These are phyloP conservation scores for Fusarium goolgardi DNA, from an alignment of 2,329 filamentous ascomycete species.

Conservation along the genomic window DNA sequence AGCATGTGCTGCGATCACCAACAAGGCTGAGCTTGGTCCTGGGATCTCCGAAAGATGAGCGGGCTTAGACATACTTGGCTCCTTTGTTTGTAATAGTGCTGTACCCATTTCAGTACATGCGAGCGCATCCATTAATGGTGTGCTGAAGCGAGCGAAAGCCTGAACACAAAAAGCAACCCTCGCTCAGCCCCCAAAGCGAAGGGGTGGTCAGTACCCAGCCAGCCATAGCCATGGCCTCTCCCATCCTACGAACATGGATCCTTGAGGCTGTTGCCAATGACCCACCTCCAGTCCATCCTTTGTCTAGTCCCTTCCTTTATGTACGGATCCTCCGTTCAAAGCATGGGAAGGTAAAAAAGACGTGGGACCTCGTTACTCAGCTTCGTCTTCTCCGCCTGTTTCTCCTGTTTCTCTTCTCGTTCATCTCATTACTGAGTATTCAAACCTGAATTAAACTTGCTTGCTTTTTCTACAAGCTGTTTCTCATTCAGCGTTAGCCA, in stretches of 20 bases:
- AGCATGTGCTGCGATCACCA: not conserved
- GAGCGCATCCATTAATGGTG: conserved; percentile 20
- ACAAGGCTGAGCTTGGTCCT: conserved; percentile 11
- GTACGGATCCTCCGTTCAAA: conserved; percentile 18
- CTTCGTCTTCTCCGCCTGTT: conserved; percentile 19
- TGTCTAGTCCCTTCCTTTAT: conserved; percentile 19
- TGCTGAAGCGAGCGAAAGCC: conserved; percentile 11
- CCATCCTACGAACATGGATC: conserved; percentile 9
- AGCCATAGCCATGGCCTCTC: not conserved
- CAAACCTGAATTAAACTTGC: conserved; percentile 6
- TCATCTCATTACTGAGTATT: conserved; percentile 8
- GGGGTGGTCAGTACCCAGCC: not conserved
- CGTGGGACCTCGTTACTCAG: conserved; percentile 40
- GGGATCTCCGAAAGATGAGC: conserved; percentile 13
- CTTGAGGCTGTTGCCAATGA: conserved; percentile 30
- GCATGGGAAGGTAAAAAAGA: conserved; percentile 24
- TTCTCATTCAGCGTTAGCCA: conserved; percentile 11
- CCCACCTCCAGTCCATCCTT: conserved; percentile 31
- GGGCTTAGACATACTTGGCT: conserved; percentile 10
- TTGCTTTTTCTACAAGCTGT: conserved; percentile 25
- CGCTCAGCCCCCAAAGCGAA: conserved; percentile 37
- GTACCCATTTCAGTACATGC: conserved; percentile 12
- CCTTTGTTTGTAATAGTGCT: conserved; percentile 40
- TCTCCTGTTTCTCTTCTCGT: conserved; percentile 15
- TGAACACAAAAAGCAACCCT: conserved; percentile 8